phyloP scores from a whole-genome alignment of 2,329 filamentous ascomycete genomes.

The Sclerotinia subarctica region DNA sequence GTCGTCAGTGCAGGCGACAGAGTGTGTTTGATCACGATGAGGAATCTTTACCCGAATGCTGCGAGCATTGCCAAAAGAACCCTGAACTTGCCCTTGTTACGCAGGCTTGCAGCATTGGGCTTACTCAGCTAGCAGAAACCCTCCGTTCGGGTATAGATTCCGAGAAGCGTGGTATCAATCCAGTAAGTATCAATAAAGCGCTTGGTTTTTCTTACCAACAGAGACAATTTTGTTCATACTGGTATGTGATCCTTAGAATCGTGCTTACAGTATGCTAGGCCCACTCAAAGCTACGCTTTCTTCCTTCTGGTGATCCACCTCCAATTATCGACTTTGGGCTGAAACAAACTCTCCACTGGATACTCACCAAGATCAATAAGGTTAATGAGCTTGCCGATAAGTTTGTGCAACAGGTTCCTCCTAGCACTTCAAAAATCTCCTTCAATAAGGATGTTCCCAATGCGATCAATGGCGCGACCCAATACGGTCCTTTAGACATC shows the following conservation, averaged over 20 bases:
- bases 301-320: conserved; percentile 28
- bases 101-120: conserved; percentile 30
- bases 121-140: conserved; percentile 35
- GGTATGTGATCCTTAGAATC: neutral
- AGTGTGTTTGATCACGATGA: conserved; percentile 26
- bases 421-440: conserved; percentile 18
- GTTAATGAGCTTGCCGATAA: conserved; percentile 36
- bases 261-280: conserved; percentile 19
- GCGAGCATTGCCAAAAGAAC: conserved; percentile 30
- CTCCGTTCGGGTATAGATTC: conserved; percentile 33
- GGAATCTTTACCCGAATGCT: conserved; percentile 24
- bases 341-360: conserved; percentile 34
- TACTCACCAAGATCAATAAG: conserved; percentile 34
- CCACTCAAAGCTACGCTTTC: conserved; percentile 21
- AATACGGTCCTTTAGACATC: conserved; percentile 28
- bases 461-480: conserved; percentile 21
- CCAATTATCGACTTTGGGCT: conserved; percentile 34
- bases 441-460: conserved; percentile 21
- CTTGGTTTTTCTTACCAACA: neutral
- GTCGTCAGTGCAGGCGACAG: conserved; percentile 30
- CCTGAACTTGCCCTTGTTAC: conserved; percentile 31
- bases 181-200: conserved; percentile 29
- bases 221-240: neutral
- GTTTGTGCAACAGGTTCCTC: conserved; percentile 31
- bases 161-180: conserved; percentile 30